These are phyloP conservation scores for Aspergillus oerlinghausenensis DNA, from an alignment of 2,329 filamentous ascomycete genomes.

Conservation along the genomic window DNA sequence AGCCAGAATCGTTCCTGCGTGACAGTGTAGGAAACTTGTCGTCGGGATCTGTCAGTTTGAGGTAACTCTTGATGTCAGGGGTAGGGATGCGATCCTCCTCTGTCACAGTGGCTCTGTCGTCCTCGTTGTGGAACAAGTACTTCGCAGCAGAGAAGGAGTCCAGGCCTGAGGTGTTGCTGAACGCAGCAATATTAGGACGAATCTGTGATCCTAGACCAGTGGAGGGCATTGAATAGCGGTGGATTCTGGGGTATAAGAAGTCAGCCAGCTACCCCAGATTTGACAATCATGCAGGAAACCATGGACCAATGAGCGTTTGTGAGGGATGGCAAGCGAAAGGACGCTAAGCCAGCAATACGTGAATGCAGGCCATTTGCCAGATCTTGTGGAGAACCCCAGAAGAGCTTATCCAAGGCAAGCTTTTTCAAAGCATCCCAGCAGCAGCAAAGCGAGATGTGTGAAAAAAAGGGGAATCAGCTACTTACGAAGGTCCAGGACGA, in stretches of 20 bases:
- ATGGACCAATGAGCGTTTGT: neutral
- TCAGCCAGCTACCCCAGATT: constrained; percentile 1
- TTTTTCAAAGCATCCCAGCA: neutral
- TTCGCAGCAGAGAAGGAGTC: constrained; percentile 81
- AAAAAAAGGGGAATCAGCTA: constrained; percentile 28
- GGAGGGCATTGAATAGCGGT: constrained; percentile 92
- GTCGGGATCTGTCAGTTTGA: constrained; percentile 68
- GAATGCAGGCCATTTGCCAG: neutral
- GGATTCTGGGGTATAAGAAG: constrained; percentile 53
- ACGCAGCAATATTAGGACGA: constrained; percentile 26
- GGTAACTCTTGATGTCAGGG: constrained; percentile 63
- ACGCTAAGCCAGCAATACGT: neutral
- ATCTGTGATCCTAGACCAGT: constrained; percentile 39
- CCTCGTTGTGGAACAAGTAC: constrained; percentile 83
- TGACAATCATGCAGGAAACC: neutral
- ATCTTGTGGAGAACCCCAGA: neutral
- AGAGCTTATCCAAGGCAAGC: neutral
- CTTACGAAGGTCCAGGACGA: constrained; percentile 74
- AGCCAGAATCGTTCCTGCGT: constrained; percentile 48
- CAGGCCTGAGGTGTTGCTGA: constrained; percentile 46
- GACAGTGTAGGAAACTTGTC: constrained; percentile 75
- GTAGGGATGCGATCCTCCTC: constrained; percentile 52
- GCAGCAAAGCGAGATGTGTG: neutral
- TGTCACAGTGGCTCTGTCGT: constrained; percentile 50
- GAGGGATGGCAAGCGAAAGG: neutral